A percentile compares a stretch with the other conserved stretches of the same genome.
Evolutionary conservation across 768 basidiomycete genomes (phyloP).

Genomic region (Tricholoma saponaceum): DNA sequence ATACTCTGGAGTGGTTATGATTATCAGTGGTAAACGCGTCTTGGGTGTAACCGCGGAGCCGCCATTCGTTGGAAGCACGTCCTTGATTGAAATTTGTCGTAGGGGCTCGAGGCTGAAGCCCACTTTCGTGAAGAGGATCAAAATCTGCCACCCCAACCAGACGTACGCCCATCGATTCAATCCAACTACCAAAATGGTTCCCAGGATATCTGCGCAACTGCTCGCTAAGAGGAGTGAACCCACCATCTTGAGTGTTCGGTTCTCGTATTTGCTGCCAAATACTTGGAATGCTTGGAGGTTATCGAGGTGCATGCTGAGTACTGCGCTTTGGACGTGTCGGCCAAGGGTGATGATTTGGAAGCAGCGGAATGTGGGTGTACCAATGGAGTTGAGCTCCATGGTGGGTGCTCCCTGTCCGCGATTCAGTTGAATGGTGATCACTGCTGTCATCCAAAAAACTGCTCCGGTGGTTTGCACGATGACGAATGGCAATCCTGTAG

Average conservation of each 20-base stretch:
- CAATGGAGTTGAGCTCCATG: not conserved
- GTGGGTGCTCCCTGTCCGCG: not conserved
- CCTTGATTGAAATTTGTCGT: not conserved
- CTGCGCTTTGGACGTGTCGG: not conserved
- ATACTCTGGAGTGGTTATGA: not conserved
- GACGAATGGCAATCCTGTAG: not conserved
- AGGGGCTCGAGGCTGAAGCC: not conserved
- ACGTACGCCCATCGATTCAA: not conserved
- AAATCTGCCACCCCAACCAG: not conserved
- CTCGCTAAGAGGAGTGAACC: not conserved
- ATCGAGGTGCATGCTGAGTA: not conserved
- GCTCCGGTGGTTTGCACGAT: not conserved
- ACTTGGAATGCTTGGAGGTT: not conserved
- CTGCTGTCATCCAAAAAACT: not conserved
- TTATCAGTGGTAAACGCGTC: not conserved
- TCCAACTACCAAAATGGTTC: not conserved
- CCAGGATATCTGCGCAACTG: not conserved
- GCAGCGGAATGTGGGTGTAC: not conserved
- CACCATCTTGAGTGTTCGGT: not conserved
- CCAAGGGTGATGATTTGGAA: not conserved
- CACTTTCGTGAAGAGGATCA: not conserved
- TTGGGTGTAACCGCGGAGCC: not conserved
- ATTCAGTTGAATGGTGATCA: not conserved
- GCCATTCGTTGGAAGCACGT: not conserved
- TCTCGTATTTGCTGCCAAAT: not conserved